These are phyloP conservation scores for Nothopassalora personata DNA, from an alignment of 2,329 filamentous ascomycete genomes.

Conservation along the genomic window DNA sequence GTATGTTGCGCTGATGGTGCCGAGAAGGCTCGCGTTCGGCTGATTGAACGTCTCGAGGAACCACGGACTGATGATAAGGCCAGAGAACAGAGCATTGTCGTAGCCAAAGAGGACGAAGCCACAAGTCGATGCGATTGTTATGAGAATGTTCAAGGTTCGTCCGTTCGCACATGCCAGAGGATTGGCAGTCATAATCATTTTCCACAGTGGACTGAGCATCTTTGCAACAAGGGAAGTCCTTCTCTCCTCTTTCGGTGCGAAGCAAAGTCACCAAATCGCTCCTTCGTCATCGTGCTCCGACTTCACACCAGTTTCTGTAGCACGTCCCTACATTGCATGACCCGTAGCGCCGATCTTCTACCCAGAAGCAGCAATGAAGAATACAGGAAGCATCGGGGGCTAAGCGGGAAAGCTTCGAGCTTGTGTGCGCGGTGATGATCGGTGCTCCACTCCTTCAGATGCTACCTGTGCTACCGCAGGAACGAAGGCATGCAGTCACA, in stretches of 20 bases:
- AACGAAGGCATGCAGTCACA: too few relatives aligned
- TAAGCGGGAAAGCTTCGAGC: background rate
- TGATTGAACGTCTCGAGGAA: slow-evolving; percentile 7
- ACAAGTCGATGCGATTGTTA: slow-evolving; percentile 10
- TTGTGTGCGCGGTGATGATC: background rate
- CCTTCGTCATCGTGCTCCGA: background rate
- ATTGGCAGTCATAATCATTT: background rate
- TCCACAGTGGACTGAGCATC: background rate
- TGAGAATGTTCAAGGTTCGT: slow-evolving; percentile 5
- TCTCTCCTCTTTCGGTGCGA: too few relatives aligned
- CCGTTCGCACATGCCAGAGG: slow-evolving; percentile 6
- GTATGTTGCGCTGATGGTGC: slow-evolving; percentile 6
- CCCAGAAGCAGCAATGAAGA: background rate
- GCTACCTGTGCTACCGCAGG: too few relatives aligned
- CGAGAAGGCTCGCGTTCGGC: slow-evolving; percentile 2
- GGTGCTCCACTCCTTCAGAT: background rate
- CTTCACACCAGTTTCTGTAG: background rate
- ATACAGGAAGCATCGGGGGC: background rate
- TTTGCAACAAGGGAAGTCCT: background rate
- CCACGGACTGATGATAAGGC: slow-evolving; percentile 10
- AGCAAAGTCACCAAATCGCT: too few relatives aligned
- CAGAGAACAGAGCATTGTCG: slow-evolving; percentile 11
- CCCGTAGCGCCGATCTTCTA: background rate
- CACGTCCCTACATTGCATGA: background rate
- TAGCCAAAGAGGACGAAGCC: slow-evolving; percentile 12